phyloP scores from a whole-genome alignment of 805 yeast genomes.

The Yamadazyma tumulicola region DNA sequence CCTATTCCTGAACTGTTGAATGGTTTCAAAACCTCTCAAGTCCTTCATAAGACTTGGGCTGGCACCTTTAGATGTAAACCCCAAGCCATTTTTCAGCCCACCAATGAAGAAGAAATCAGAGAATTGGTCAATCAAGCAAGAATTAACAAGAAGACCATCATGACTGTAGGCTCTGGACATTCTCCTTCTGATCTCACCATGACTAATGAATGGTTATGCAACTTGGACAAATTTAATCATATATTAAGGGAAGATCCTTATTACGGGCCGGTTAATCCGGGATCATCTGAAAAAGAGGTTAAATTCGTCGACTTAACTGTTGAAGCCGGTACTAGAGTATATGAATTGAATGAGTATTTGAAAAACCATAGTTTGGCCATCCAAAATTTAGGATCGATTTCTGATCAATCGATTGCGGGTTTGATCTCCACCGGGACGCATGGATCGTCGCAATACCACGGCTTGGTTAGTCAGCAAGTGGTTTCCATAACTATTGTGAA shows the following conservation, averaged over 20 bases:
- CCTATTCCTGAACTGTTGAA: constrained; percentile 28
- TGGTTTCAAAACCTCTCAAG: constrained; percentile 36
- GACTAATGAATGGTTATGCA: constrained; percentile 85
- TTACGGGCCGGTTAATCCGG: constrained; percentile 32
- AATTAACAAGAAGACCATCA: constrained; percentile 56
- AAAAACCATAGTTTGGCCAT: constrained; percentile 67
- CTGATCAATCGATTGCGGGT: constrained; percentile 95
- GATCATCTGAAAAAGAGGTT: constrained; percentile 33
- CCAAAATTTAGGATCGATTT: constrained; percentile 89
- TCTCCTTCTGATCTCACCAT: constrained; percentile 90
- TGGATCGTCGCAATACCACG: constrained; percentile 92
- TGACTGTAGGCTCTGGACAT: constrained; percentile 91
- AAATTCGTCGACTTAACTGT: constrained; percentile 84
- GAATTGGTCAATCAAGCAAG: constrained; percentile 66
- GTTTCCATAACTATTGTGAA: constrained; percentile 74
- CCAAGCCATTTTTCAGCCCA: constrained; percentile 75
- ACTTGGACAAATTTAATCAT: constrained; percentile 69
- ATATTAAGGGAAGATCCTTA: constrained; percentile 48
- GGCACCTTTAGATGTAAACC: constrained; percentile 80
- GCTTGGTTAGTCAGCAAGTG: constrained; percentile 81
- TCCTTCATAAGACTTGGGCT: constrained; percentile 79
- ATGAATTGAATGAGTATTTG: constrained; percentile 66
- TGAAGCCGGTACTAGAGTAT: constrained; percentile 87
- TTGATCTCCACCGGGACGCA: constrained; percentile 95
- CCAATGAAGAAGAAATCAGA: constrained; percentile 61